phyloP scores from a whole-genome alignment of 73 alveolate species.

The Paramecium primaurelia region DNA sequence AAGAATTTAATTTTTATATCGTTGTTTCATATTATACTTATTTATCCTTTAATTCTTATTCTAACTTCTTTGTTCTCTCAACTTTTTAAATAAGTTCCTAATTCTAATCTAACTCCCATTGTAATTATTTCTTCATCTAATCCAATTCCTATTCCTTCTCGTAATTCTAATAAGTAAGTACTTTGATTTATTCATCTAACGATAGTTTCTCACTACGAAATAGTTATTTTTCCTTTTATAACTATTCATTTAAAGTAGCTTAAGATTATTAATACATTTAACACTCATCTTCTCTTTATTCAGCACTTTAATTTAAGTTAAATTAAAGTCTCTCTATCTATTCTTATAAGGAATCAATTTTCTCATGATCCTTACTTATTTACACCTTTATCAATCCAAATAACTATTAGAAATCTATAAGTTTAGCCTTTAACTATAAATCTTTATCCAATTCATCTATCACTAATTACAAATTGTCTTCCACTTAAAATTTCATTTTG shows the following conservation, averaged over 20 bases:
- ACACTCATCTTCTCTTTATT: not conserved
- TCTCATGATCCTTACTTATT: not conserved
- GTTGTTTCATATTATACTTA: not conserved
- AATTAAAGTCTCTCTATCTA: not conserved
- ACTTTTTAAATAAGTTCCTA: not conserved
- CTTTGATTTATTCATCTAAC: not conserved
- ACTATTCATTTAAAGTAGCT: not conserved
- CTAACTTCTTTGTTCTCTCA: not conserved
- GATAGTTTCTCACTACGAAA: not conserved
- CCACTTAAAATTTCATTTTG: not conserved
- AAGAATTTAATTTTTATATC: not conserved
- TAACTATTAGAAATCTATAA: not conserved
- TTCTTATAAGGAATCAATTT: not conserved
- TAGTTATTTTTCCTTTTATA: not conserved
- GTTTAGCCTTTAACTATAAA: not conserved
- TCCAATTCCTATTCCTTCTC: not conserved
- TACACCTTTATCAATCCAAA: not conserved
- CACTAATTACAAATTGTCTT: not conserved
- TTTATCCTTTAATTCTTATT: not conserved
- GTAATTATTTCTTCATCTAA: not conserved
- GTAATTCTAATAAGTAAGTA: not conserved
- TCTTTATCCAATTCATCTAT: not conserved
- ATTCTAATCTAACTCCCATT: not conserved
- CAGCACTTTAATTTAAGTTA: not conserved
- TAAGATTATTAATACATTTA: not conserved